Base-by-base conservation (phyloP, 768 basidiomycete genomes). In the Russula sp. region DNA sequence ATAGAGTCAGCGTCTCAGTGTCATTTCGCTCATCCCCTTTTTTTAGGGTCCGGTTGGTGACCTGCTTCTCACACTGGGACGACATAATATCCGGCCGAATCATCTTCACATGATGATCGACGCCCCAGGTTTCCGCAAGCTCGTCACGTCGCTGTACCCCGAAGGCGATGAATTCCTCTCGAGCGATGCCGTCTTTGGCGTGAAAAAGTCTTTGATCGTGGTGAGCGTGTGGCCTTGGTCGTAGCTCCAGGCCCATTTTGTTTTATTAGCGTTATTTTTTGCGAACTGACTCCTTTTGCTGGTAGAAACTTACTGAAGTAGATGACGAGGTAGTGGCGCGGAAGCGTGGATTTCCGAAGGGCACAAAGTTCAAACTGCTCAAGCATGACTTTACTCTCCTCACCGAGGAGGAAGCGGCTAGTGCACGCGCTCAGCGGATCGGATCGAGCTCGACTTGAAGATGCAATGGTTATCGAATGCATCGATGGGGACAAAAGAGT, bases 101-200 rank as follows among this genome's bases (percentile, higher is more conserved):
- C 92, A 94, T 73, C 71, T 94, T 55, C 92, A 94, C 73, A 75
- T 93, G 65, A 79, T 84, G 77, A 78, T 92, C 61, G 75, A 85
- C 58, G 89, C 90, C 0, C 81, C 82, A 5, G 90, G 90, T 34
- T 92, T 79, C 73, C 85, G 85, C 71, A 87, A 83, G 50, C 82
- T 94, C 24, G 76, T 80, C 20, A 93, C 91, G 0, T 84, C 91
- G 1, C 72, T 92, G 11, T 94, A 89, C 72, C 85, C 87, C 16
- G 83, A 87, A 61, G 86, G 84, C 5, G 88, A 91, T 68, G 73
- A 77, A 3, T 92, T 82, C 70, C 64, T 93, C 26, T 74, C 74
- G 7, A 90, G 84, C 64, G 92, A 94, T 71, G 79, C 83, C 13
- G 90, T 93, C 3, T 92, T 93, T 73, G 91, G 92, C 11, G 91